These are phyloP conservation scores for Globisporangium cystogenes DNA, from an alignment of 352 stramenopile genomes.

Conservation along the genomic window DNA sequence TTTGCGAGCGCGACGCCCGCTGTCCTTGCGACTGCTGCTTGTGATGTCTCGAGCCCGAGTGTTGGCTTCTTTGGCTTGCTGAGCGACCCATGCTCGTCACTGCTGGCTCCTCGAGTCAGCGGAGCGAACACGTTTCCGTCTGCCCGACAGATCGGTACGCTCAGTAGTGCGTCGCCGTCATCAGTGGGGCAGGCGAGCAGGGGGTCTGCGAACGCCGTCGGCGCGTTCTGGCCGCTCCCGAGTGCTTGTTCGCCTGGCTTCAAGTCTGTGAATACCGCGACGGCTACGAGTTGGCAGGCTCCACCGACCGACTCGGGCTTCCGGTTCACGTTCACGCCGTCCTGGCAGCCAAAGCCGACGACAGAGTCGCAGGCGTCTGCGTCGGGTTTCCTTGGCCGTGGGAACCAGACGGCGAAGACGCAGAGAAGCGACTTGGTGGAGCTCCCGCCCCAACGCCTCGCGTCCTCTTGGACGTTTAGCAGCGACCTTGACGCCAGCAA, in stretches of 20 bases:
- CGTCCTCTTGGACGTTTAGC: not conserved
- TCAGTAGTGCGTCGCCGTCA: not conserved
- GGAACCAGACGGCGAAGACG: too few relatives aligned
- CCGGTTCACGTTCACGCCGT: conserved; percentile 7
- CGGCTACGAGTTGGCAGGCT: not conserved
- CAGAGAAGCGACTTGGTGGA: not conserved
- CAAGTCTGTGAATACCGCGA: not conserved
- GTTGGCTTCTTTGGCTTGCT: not conserved
- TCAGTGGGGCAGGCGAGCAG: not conserved
- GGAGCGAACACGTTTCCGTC: not conserved
- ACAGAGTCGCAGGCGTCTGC: not conserved
- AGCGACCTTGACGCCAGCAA: not conserved
- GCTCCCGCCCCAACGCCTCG: not conserved
- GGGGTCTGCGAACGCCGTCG: too few relatives aligned
- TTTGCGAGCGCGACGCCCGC: not conserved
- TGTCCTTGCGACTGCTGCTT: not conserved
- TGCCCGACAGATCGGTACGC: not conserved
- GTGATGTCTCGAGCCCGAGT: not conserved
- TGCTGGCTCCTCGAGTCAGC: not conserved
- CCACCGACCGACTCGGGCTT: not conserved
- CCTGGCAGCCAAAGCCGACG: conserved; percentile 2
- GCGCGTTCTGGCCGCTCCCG: not conserved
- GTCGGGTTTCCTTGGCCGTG: not conserved
- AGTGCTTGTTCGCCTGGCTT: not conserved
- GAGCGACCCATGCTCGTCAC: not conserved